These are phyloP conservation scores for Russula foetens DNA, from an alignment of 768 basidiomycete species.

Conservation along the genomic window DNA sequence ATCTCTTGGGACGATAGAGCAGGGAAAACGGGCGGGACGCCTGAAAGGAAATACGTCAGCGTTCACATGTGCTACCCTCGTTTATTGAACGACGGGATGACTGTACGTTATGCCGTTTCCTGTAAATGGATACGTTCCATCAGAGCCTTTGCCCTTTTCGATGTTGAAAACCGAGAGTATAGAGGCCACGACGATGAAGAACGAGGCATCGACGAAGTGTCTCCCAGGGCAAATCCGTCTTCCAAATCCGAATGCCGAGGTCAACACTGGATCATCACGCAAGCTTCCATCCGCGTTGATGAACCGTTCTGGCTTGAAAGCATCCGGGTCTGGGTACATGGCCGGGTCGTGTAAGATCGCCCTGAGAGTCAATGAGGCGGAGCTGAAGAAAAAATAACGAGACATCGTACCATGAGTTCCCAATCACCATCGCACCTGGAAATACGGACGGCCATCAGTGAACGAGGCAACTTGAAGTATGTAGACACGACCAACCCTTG, in stretches of 20 bases:
- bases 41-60: not conserved
- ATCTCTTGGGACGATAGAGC: not conserved
- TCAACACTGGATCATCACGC: not conserved
- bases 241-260: not conserved
- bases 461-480: too few species aligned
- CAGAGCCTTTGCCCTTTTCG: not conserved
- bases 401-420: constrained; percentile 18
- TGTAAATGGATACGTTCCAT: not conserved
- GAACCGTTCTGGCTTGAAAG: not conserved
- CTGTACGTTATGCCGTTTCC: not conserved
- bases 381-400: not conserved
- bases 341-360: not conserved
- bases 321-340: not conserved
- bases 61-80: not conserved
- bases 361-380: not conserved
- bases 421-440: constrained; percentile 14
- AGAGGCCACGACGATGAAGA: not conserved
- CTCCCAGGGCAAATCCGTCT: not conserved
- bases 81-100: not conserved
- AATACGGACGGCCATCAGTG: not conserved
- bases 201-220: not conserved
- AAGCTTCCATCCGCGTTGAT: not conserved
- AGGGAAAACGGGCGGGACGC: not conserved
- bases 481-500: not conserved
- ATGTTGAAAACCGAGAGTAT: not conserved